Conservation (phyloP, 1,139 yeast genomes). For the Debaryomyces sp. region DNA sequence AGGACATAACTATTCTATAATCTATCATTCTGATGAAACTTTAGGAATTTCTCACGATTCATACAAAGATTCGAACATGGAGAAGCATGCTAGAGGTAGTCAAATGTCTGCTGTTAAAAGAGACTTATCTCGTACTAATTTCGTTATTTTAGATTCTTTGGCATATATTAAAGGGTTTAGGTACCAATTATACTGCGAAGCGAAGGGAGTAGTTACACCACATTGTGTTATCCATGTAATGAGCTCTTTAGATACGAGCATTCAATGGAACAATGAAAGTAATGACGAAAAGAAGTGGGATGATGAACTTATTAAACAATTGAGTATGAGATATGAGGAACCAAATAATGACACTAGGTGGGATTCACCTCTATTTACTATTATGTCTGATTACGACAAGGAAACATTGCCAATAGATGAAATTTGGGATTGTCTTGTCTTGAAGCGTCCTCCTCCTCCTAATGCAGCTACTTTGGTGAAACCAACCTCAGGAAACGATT, state of each 20-base stretch:
- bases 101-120: conserved; percentile 91
- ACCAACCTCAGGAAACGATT: conserved; percentile 73
- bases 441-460: conserved; percentile 66
- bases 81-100: conserved; percentile 79
- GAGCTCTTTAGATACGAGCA: conserved; percentile 62
- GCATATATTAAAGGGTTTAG: conserved; percentile 95
- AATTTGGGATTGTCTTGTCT: conserved; percentile 71
- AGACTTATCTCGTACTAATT: conserved; percentile 64
- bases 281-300: conserved; percentile 57
- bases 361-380: conserved; percentile 89
- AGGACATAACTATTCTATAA: conserved; percentile 60
- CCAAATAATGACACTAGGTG: conserved; percentile 86
- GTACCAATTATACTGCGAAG: conserved; percentile 92
- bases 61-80: conserved; percentile 70
- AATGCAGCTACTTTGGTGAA: conserved; percentile 77
- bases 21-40: conserved; percentile 75
- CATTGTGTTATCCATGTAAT: conserved; percentile 83
- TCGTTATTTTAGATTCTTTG: conserved; percentile 83
- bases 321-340: conserved; percentile 88
- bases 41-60: conserved; percentile 71
- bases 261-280: conserved; percentile 55
- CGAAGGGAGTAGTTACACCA: conserved; percentile 80
- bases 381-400: conserved; percentile 59
- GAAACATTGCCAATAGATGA: conserved; percentile 61
- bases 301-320: conserved; percentile 61